These are phyloP conservation scores for Xylaria sp. DNA, from an alignment of 2,329 filamentous ascomycete genomes.

Conservation along the genomic window DNA sequence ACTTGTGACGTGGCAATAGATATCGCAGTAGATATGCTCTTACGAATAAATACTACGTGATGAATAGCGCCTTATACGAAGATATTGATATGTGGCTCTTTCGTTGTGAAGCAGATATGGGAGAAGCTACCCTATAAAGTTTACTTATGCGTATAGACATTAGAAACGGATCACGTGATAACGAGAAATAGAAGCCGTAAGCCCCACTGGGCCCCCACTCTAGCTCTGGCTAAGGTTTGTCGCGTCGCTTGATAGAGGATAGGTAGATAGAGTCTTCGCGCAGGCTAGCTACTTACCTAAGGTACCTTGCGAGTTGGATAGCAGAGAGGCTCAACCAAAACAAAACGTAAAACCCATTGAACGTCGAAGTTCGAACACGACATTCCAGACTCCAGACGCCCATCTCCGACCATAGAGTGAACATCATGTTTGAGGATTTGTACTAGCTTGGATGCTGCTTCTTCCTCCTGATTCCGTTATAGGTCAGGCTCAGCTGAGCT, in stretches of 20 bases:
- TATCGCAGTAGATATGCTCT: too few relatives aligned
- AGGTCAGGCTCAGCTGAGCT: neutral
- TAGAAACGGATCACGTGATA: neutral
- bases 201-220: conserved; percentile 32
- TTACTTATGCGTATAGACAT: neutral
- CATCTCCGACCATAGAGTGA: neutral
- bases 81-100: too few relatives aligned
- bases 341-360: neutral
- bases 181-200: conserved; percentile 6
- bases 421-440: conserved; percentile 17
- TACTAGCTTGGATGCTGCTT: conserved; percentile 4
- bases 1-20: too few relatives aligned
- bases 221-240: conserved; percentile 24
- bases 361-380: neutral
- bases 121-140: neutral
- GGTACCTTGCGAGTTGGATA: neutral
- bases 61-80: too few relatives aligned
- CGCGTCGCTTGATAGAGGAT: conserved; percentile 22
- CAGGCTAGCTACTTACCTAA: neutral
- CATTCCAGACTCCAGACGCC: neutral
- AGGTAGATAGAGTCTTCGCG: conserved; percentile 4
- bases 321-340: neutral
- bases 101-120: neutral
- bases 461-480: neutral
- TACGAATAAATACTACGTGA: too few relatives aligned